phyloP scores from a whole-genome alignment of 306 rosid species.

The Albizia julibrissin region DNA sequence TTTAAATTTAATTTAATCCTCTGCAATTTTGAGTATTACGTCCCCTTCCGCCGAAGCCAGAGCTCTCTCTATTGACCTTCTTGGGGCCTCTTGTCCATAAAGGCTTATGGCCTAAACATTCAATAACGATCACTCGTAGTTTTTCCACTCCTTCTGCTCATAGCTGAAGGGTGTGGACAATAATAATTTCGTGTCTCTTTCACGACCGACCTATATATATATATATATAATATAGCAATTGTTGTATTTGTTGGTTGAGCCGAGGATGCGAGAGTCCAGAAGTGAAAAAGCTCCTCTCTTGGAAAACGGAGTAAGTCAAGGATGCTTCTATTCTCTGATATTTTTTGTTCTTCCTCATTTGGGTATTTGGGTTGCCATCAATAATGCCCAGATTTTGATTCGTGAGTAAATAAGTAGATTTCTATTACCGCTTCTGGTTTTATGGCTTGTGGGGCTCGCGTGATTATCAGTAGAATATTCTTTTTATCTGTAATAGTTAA shows the following conservation, averaged over 20 bases:
- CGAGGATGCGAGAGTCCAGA: slow-evolving; percentile 37
- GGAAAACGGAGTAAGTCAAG: slow-evolving; percentile 37
- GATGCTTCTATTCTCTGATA: background rate
- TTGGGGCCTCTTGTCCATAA: background rate
- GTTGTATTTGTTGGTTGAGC: background rate
- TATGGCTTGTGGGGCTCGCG: background rate
- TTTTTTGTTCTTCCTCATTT: background rate
- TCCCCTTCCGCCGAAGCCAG: background rate
- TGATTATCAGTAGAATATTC: background rate
- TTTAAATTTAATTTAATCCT: background rate
- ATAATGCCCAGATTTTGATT: background rate
- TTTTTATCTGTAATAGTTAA: background rate
- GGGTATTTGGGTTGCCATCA: background rate
- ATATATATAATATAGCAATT: background rate
- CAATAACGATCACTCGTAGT: background rate
- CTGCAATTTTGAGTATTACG: background rate
- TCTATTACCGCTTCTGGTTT: background rate
- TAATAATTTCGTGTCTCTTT: background rate
- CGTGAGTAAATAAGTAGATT: background rate
- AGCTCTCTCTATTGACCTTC: background rate
- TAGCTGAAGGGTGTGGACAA: too few relatives aligned
- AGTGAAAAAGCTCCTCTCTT: slow-evolving; percentile 49
- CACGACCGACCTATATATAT: background rate
- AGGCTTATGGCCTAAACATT: background rate
- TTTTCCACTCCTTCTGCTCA: background rate